These are phyloP conservation scores for Ceratocystis eucalypticola DNA, from an alignment of 2,329 filamentous ascomycete genomes.

Conservation along the genomic window DNA sequence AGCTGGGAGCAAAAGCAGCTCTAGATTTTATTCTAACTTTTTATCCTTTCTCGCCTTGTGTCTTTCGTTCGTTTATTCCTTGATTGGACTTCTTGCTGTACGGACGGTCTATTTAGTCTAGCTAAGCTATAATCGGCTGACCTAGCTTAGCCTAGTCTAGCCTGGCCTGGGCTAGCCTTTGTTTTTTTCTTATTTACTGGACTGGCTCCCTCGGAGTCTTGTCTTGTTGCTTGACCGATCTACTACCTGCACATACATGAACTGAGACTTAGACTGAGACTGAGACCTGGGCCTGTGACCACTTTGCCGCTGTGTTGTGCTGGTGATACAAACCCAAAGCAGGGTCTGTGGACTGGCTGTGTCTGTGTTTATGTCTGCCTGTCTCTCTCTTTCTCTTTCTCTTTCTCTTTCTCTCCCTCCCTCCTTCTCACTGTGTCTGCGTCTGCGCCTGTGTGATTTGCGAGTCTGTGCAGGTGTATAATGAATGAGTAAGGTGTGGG, in stretches of 20 bases:
- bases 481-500: no score
- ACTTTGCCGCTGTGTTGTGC: not conserved
- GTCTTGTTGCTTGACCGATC: not conserved
- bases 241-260: not conserved
- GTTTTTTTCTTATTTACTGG: not conserved
- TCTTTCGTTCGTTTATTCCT: not conserved
- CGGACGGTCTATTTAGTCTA: no score
- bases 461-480: no score
- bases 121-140: no score
- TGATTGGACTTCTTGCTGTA: not conserved
- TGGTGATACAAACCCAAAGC: not conserved
- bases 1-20: not conserved
- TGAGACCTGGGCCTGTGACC: slow-evolving; percentile 1
- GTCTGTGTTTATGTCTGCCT: no score
- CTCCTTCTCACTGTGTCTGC: no score
- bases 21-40: not conserved
- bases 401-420: no score
- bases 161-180: not conserved
- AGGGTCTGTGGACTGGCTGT: not conserved
- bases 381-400: no score
- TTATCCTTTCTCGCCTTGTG: not conserved
- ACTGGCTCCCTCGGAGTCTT: not conserved
- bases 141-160: not conserved
- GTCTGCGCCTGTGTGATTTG: no score
- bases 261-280: slow-evolving; percentile 6